These are phyloP conservation scores for Stephania japonica DNA, from an alignment of 164 flowering plant species.

Conservation along the genomic window DNA sequence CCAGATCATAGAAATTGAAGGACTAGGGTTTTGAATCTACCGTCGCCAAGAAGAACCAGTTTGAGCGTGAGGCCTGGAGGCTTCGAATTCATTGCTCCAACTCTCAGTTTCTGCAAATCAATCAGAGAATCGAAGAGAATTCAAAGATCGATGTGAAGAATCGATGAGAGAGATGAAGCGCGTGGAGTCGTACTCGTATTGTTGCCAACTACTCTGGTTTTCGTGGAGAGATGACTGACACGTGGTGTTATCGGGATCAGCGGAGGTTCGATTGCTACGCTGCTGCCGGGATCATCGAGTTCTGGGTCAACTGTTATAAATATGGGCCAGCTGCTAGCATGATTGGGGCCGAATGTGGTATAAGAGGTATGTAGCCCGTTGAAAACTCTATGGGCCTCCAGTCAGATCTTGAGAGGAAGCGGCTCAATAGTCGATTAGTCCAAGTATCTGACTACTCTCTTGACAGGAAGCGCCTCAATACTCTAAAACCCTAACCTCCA, in stretches of 20 bases:
- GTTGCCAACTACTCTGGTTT: too few relatives aligned
- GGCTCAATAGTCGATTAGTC: too few relatives aligned
- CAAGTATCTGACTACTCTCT: too few relatives aligned
- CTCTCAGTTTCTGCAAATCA: neutral
- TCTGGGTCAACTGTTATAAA: neutral
- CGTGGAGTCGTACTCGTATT: too few relatives aligned
- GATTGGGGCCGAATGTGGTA: too few relatives aligned
- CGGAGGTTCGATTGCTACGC: neutral
- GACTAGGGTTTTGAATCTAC: conserved; percentile 7
- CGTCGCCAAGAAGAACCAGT: conserved; percentile 27
- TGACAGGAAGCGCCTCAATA: too few relatives aligned
- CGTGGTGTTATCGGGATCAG: neutral
- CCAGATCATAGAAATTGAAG: neutral
- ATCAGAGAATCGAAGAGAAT: neutral
- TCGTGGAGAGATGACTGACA: neutral
- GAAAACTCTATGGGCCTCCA: too few relatives aligned
- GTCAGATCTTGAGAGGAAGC: too few relatives aligned
- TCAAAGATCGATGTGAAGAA: neutral
- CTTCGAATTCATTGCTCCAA: conserved; percentile 13
- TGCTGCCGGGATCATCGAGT: neutral
- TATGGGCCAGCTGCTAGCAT: too few relatives aligned
- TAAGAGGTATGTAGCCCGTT: too few relatives aligned
- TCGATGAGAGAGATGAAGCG: too few relatives aligned
- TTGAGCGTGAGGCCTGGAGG: conserved; percentile 18
- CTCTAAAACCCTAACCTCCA: too few relatives aligned